Evolutionary conservation across 2,329 filamentous ascomycete species (phyloP), one percentile per base, ranked within the genome.

Genomic region (Neofusicoccum laricinum): DNA sequence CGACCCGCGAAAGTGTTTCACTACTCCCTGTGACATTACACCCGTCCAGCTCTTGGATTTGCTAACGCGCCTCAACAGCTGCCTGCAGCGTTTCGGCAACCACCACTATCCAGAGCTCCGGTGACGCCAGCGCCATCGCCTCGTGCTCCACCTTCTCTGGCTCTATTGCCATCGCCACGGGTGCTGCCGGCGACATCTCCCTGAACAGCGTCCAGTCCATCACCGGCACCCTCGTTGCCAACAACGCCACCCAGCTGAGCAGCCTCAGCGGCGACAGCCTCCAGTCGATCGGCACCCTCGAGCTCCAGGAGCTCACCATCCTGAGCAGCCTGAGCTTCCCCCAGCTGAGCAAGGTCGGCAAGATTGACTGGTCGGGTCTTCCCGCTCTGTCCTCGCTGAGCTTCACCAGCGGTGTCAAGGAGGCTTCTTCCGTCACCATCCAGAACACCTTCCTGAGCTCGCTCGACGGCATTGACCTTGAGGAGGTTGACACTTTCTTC

Each of bases 371-470:
- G 85, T 81, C 85, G 65, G 90, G 90, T 69, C 86, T 97, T 46
- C 88, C 88, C 67, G 81, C 82, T 68, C 81, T 91, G 43, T 82
- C 85, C 72, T 71, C 74, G 38, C 79, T 91, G 49, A 80, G 79
- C 64, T 90, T 91, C 80, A 79, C 82, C 78, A 74, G 84, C 82
- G 75, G 85, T 79, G 83, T 98, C 72, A 87, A 84, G 71, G 81
- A 87, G 76, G 91, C 91, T 66, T 81, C 80, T 68, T 85, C 81
- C 68, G 85, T 99, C 70, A 79, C 81, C 70, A 93, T 99, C 76
- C 86, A 88, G 79, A 95, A 99, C 83, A 99, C 95, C 58, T 88
- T 89, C 78, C 86, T 99, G 71, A 85, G 82, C 76, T 87, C 85
- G 69, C 86, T 99, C 66, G 84, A 89, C 69, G 93, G 92, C 74